These are phyloP conservation scores for Candida wancherniae DNA, from an alignment of 805 yeast species.

Conservation along the genomic window DNA sequence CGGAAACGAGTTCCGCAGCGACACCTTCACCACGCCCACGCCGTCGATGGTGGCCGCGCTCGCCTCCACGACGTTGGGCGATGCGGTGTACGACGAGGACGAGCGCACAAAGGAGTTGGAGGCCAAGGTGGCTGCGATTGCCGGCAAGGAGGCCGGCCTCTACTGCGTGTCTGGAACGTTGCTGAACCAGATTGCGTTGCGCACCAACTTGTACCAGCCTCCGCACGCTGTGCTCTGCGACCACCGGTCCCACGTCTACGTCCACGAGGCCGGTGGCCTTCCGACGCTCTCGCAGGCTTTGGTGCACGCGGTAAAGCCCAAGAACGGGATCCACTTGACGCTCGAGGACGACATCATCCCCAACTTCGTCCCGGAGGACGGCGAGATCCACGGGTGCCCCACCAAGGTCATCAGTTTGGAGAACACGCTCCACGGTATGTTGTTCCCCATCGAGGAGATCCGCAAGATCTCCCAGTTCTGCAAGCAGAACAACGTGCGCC, in stretches of 20 bases:
- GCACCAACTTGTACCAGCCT: conserved; percentile 38
- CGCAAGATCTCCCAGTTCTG: conserved; percentile 32
- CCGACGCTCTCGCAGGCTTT: conserved; percentile 41
- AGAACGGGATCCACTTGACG: conserved; percentile 32
- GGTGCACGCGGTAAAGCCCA: conserved; percentile 35
- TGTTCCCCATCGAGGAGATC: conserved; percentile 38
- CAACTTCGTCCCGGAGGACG: conserved; percentile 38
- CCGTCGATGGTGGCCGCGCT: conserved; percentile 14
- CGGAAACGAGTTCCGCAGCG: conserved; percentile 16
- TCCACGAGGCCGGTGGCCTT: conserved; percentile 40
- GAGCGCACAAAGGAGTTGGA: conserved; percentile 30
- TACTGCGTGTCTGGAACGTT: conserved; percentile 41
- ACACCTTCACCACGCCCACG: conserved; percentile 21
- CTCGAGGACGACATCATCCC: conserved; percentile 35
- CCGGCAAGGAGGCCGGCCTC: conserved; percentile 38
- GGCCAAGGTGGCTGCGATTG: conserved; percentile 27
- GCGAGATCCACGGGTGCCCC: conserved; percentile 42
- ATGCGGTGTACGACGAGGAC: conserved; percentile 42
- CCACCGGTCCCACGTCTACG: conserved; percentile 32
- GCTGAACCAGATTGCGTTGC: conserved; percentile 37
- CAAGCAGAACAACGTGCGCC: conserved; percentile 26
- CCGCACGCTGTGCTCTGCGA: conserved; percentile 40
- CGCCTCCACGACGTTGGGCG: conserved; percentile 32
- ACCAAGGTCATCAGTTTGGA: conserved; percentile 41
- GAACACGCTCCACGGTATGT: conserved; percentile 40